phyloP scores from a whole-genome alignment of 305 asterid genomes.

The Caryopteris hybrid region DNA sequence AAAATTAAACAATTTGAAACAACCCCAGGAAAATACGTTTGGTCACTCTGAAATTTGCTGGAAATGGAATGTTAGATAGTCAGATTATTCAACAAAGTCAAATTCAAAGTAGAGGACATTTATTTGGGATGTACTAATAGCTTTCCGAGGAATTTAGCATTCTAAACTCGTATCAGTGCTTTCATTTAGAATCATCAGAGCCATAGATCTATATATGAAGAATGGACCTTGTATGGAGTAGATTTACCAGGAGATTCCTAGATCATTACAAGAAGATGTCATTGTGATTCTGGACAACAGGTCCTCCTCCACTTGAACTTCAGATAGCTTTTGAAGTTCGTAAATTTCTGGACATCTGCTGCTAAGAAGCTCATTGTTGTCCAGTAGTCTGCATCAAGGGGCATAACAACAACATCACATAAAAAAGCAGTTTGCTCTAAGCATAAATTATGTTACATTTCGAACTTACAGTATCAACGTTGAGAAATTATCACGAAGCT shows the following conservation, averaged over 20 bases:
- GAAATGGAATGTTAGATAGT: background rate
- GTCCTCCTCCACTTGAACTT: constrained; percentile 36
- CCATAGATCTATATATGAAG: background rate
- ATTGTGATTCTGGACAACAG: constrained; percentile 6
- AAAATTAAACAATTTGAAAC: no score
- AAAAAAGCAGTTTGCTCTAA: background rate
- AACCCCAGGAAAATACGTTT: no score
- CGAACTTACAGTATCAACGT: constrained; percentile 44
- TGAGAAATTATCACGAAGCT: constrained; percentile 39
- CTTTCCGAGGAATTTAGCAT: background rate
- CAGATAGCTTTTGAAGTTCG: constrained; percentile 40
- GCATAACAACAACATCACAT: background rate
- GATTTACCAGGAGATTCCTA: constrained; percentile 26
- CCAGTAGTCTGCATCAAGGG: constrained; percentile 47
- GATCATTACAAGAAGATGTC: constrained; percentile 11
- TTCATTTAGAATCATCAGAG: background rate
- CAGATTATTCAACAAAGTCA: no score
- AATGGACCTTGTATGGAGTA: background rate
- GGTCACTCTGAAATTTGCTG: no score
- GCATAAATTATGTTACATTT: constrained; percentile 4
- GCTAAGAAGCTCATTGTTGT: constrained; percentile 50
- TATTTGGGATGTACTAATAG: background rate
- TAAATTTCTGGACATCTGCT: constrained; percentile 29
- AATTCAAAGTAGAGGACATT: background rate
- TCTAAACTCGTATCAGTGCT: background rate